Conservation (phyloP, 805 yeast genomes). For the Saturnispora dispora region DNA sequence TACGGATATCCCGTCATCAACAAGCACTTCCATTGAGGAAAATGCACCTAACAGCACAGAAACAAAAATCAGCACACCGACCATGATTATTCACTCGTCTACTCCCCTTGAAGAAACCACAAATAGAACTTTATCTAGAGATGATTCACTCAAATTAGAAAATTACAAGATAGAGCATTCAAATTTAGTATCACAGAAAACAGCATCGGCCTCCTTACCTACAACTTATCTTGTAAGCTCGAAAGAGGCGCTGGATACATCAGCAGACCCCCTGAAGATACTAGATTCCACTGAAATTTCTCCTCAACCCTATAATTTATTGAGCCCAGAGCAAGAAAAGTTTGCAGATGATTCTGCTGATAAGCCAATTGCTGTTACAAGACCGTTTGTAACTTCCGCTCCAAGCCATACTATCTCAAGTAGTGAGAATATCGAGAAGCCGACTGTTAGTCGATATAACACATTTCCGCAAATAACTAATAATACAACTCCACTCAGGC, state of each 20-base stretch:
- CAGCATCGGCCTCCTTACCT: not conserved
- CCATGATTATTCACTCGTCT: not conserved
- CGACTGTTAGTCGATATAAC: not conserved
- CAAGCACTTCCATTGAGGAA: conserved; percentile 4
- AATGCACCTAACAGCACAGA: not conserved
- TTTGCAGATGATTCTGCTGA: not conserved
- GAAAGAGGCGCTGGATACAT: not conserved
- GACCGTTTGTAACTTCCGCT: not conserved
- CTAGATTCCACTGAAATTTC: not conserved
- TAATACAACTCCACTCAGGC: not conserved
- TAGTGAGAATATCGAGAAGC: not conserved
- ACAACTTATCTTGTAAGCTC: not conserved
- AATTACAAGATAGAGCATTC: not conserved
- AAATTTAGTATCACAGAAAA: not conserved
- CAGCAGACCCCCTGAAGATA: not conserved
- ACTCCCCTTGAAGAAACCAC: not conserved
- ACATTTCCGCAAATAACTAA: conserved; percentile 2
- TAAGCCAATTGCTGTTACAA: not conserved
- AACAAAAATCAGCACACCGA: not conserved
- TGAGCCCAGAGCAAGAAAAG: not conserved
- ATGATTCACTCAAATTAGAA: not conserved
- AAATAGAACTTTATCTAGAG: not conserved
- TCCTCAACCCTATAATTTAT: not conserved
- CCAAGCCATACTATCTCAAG: not conserved
- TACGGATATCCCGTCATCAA: conserved; percentile 7